These are phyloP conservation scores for Sindora glabra DNA, from an alignment of 306 rosid species.

Conservation along the genomic window DNA sequence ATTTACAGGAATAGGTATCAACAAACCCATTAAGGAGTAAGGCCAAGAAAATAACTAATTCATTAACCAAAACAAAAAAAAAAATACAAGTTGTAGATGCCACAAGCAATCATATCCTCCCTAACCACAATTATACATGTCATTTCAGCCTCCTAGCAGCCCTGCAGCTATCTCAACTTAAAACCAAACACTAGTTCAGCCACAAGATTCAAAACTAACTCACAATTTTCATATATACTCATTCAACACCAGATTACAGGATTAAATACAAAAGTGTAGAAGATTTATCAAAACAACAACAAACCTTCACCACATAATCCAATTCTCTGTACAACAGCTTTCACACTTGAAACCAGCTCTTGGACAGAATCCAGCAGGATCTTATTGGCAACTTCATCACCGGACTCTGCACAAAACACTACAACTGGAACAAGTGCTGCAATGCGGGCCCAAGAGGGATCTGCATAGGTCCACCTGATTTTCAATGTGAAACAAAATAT, in stretches of 20 bases:
- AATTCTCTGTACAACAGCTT: conserved; percentile 86
- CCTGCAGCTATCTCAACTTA: neutral
- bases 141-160: neutral
- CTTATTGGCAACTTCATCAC: conserved; percentile 77
- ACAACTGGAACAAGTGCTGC: conserved; percentile 90
- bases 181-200: neutral
- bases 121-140: neutral
- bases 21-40: neutral
- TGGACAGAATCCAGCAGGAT: conserved; percentile 67
- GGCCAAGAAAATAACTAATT: neutral
- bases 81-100: too few species aligned
- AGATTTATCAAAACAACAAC: neutral
- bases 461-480: conserved; percentile 92
- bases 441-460: conserved; percentile 94
- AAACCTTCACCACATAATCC: conserved; percentile 76
- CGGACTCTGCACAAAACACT: conserved; percentile 79
- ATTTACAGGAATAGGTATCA: neutral
- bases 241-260: too few species aligned
- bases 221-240: too few species aligned
- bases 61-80: too few species aligned
- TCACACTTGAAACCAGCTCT: conserved; percentile 79
- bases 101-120: neutral
- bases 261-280: too few species aligned
- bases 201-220: neutral
- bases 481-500: conserved; percentile 17